Base-by-base conservation (phyloP, 2,329 filamentous ascomycete genomes). In the Aspergillus pseudonomiae region DNA sequence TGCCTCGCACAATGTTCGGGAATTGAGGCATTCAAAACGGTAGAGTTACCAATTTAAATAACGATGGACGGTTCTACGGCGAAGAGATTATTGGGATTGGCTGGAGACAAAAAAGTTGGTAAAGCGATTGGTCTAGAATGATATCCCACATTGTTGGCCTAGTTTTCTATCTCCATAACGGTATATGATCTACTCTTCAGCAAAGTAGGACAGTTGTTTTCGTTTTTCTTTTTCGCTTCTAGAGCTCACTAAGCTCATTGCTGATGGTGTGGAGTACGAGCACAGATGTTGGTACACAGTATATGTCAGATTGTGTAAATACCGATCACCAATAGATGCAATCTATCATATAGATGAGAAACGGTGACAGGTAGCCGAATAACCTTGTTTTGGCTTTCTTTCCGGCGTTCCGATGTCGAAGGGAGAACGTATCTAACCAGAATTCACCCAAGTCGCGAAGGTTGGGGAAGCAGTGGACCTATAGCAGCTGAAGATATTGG, bases 381-480 rank as follows among this genome's bases (percentile, higher is more conserved):
- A 53, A 34, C 50, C 26, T 32, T 53, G 52, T 54, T 36, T 36
- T 50, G 26, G 10, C 26, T 50, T 34, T 21, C 10, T 14, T 36
- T 30, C 52, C 32, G 52, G 32, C 50, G 2, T 54, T 54, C 19
- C 19, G 19, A 21, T 57, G 19, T 39, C 6, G 26, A 45, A 28
- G 19, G 32, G 19, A 12, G 28, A 16, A 53, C 12, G 50, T 34
- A 34, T 53, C 50, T 19, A 16, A 53, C 30, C 21, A 30, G 32
- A n/a, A 34, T 36, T 36, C 16, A 57, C 24, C 55, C 26, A 57
- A 34, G 55, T n/a, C 19, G 30, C 21, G 24, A 54, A 54, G 52
- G 52, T 54, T 54, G 52, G 52, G 52, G 52, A 36, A 36, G 14
- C 30, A 24, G 52, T 36, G 52, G 52, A 54, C 21, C 52, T 54